Evolutionary conservation across 768 basidiomycete genomes (phyloP), one percentile per base, ranked within the genome.

Genomic region (Mrakia blollopis): DNA sequence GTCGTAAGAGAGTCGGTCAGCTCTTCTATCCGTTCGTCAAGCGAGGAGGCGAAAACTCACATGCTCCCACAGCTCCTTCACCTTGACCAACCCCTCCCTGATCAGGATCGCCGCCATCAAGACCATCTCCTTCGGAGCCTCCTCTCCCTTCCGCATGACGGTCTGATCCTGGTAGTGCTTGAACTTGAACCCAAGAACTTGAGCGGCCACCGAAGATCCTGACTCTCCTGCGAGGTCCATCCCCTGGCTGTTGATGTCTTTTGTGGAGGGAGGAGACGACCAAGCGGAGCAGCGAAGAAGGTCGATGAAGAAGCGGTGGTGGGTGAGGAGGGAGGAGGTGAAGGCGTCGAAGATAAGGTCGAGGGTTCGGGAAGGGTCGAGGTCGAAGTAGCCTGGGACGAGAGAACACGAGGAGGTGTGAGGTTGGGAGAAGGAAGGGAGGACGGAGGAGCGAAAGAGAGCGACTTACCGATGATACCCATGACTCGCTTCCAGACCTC

Each of bases 151-250:
- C 14, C 50, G 67, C 71, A 63, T 78, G 61, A 76, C 44, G 57
- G 57, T 63, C 80, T 87, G 68, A 79, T 94, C 95, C 85, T 95
- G 91, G 83, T 96, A 95, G 82, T 91, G 90, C 13, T 88, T 87
- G 81, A 97, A 96, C 84, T 99, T 99, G 87, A 98, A 98, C n/a
- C 97, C 97, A 30, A 99, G 85, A 10, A 98, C 92, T 84, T 99
- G 94, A 21, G 93, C 80, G 41, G 84, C 73, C 25, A 84, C 82
- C 13, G 81, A 72, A 73, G 82, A 81, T 25, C 83, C 83, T 9
- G 30, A 69, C 72, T 81, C 80, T 13, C 21, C 44, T 1, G 30
- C 57, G 32, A 81, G 35, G 21, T 63, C 86, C 5, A 77, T 79
- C 23, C 50, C 70, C 16, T 82, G 61, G 52, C 37, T 67, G 73